These are phyloP conservation scores for Fusarium virguliforme DNA, from an alignment of 2,329 filamentous ascomycete species.

Conservation along the genomic window DNA sequence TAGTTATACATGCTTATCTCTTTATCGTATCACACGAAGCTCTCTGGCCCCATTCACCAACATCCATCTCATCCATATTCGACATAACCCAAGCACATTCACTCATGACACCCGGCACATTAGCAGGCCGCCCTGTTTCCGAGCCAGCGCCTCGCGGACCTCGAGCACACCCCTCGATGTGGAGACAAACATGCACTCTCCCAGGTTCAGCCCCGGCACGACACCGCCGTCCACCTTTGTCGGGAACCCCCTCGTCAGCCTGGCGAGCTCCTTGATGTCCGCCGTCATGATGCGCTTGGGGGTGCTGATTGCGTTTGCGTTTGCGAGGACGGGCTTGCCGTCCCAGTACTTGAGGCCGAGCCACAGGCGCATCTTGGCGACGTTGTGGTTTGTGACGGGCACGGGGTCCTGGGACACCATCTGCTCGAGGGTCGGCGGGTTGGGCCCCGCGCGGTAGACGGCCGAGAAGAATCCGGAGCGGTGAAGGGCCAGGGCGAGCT, in stretches of 20 bases:
- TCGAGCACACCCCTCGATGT: conserved; percentile 87
- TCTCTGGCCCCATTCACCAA: conserved; percentile 26
- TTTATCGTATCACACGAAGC: conserved; percentile 44
- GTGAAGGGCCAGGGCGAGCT: conserved; percentile 82
- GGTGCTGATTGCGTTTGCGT: conserved; percentile 78
- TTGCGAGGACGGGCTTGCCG: conserved; percentile 82
- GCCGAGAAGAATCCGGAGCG: conserved; percentile 85
- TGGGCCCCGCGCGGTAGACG: conserved; percentile 79
- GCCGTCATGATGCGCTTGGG: conserved; percentile 81
- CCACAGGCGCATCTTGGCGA: conserved; percentile 84
- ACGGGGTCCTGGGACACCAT: conserved; percentile 66
- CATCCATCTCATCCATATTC: conserved; percentile 14
- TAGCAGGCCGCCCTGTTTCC: conserved; percentile 84
- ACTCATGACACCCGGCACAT: conserved; percentile 77
- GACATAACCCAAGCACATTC: background rate
- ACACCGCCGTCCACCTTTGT: conserved; percentile 73
- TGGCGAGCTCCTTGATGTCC: conserved; percentile 72
- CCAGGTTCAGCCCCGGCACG: conserved; percentile 82
- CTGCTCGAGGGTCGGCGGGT: conserved; percentile 65
- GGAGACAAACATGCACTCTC: conserved; percentile 85
- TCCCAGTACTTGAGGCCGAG: conserved; percentile 92
- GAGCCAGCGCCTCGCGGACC: conserved; percentile 84
- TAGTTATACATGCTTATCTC: conserved; percentile 48
- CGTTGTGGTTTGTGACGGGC: conserved; percentile 78
- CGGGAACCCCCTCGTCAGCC: conserved; percentile 78